Evolutionary conservation across 257 asterid species (phyloP), one percentile per base, ranked within the genome.

Genomic region (Ilex asprella): DNA sequence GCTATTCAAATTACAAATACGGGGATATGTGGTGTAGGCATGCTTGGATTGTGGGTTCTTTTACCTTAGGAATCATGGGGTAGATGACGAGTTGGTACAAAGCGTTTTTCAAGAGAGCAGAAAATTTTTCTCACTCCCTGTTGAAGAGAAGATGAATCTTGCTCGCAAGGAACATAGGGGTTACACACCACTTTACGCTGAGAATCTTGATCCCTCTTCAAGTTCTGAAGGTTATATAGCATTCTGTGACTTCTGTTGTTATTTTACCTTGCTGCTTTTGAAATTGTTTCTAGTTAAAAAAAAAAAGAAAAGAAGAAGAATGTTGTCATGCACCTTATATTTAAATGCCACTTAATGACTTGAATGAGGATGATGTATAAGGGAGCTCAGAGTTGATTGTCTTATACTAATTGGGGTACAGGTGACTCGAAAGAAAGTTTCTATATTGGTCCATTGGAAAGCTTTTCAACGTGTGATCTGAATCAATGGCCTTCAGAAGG

Each of bases 401-500:
- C 64, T 46, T 16, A 27, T 51, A 31, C 29, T 56, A 31, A 29
- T 49, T 50, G 66, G 29, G 52, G 49, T 63, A 61, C 70, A 81
- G 91, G 91, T 43, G 91, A 84, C 65, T 75, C 80, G 7, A 84
- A 81, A 68, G 87, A 84, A 68, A 73, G 76, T 76, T 81, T 84
- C 76, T 63, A 79, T 32, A 62, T 84, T 61, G 87, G 91, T 32
- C 69, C 87, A 62, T 68, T 70, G 59, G 81, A 78, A 56, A 78
- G 60, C 27, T 49, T 9, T 13, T 15, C 64, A 6, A 55, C 65
- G 47, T 63, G 74, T 60, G 14, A 56, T 61, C 66, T 76, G 68
- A 84, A 84, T 72, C 91, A 84, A 69, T 84, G 91, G 87, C 86
- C 91, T 41, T 50, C 77, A 62, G 76, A 79, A 61, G 91, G 87